A percentile compares a stretch with the other conserved stretches of the same genome.
Evolutionary conservation across 768 basidiomycete species (phyloP).

Genomic region (Xerocomellus intermedius): DNA sequence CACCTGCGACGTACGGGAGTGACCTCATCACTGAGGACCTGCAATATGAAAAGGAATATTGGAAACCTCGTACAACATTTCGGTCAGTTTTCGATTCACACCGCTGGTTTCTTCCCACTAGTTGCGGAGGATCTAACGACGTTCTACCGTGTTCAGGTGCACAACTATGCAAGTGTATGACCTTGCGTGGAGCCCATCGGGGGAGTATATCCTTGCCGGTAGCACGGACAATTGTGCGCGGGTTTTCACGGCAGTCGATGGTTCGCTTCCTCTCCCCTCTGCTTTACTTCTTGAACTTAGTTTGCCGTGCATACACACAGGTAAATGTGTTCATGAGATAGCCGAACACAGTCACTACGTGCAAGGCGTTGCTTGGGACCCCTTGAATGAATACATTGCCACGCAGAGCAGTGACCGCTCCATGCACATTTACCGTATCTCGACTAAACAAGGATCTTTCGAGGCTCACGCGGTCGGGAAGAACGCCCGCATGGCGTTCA

Average conservation of each 20-base stretch:
- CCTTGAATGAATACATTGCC: conserved; percentile 93
- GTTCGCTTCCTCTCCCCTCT: conserved; percentile 37
- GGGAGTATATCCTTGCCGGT: conserved; percentile 92
- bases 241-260: conserved; percentile 74
- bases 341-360: conserved; percentile 96
- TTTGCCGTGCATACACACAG: conserved; percentile 36
- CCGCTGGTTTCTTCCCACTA: not conserved
- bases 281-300: not conserved
- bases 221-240: conserved; percentile 95
- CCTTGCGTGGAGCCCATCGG: conserved; percentile 94
- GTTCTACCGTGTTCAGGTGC: conserved; percentile 50
- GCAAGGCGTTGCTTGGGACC: conserved; percentile 99
- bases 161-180: conserved; percentile 98
- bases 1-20: conserved; percentile 75
- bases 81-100: conserved; percentile 46
- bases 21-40: conserved; percentile 76
- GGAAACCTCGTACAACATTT: conserved; percentile 87
- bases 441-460: conserved; percentile 73
- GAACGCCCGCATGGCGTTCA: conserved; percentile 69
- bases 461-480: conserved; percentile 91
- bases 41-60: conserved; percentile 91
- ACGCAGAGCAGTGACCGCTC: conserved; percentile 96
- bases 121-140: conserved; percentile 3
- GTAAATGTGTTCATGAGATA: conserved; percentile 84
- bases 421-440: conserved; percentile 91